Evolutionary conservation across 768 basidiomycete species (phyloP), one percentile per base, ranked within the genome.

Genomic region (Termitomyces sp.): DNA sequence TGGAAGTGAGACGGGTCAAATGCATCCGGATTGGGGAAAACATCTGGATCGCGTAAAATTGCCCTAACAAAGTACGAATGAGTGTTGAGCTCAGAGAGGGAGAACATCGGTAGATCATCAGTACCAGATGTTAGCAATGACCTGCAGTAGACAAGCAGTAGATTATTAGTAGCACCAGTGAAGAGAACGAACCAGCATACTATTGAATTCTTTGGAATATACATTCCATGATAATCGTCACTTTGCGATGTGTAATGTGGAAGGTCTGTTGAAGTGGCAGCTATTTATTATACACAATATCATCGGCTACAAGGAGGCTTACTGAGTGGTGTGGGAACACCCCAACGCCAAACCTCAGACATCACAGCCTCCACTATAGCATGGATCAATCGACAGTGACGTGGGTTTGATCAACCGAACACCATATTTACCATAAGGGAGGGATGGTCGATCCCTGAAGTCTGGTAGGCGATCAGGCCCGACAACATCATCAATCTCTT

Each of bases 161-260:
- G n/a, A n/a, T 16, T 33, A 33, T 42, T 3, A 33, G 18, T 12
- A 0, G 11, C 32, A 3, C 16, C 18, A 43, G 32, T 5, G 18
- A 32, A 42, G 18, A 35, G 23, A 16, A 25, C 9, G 35, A 11
- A 22, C n/a, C 1, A 33, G 35, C 22, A 10, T 46, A 75, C 56
- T 35, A 71, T 62, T 0, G 72, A 67, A 7, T 68, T 69, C 46
- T 70, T 68, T 3, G 73, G 70, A 41, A 76, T 71, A 53, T 62
- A 61, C 59, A 65, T 68, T 3, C 69, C 72, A 5, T 66, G 54
- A 57, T 74, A 72, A 1, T 63, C 54, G 56, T 73, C 70, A 40
- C 73, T 72, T 40, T 66, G 53, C n/a, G 57, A 61, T 15, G 61
- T 54, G 25, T 58, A 56, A 56, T 74, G 74, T 2, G 70, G 70